These are phyloP conservation scores for Leishmania gerbilli DNA, from an alignment of 208 protist species.

Conservation along the genomic window DNA sequence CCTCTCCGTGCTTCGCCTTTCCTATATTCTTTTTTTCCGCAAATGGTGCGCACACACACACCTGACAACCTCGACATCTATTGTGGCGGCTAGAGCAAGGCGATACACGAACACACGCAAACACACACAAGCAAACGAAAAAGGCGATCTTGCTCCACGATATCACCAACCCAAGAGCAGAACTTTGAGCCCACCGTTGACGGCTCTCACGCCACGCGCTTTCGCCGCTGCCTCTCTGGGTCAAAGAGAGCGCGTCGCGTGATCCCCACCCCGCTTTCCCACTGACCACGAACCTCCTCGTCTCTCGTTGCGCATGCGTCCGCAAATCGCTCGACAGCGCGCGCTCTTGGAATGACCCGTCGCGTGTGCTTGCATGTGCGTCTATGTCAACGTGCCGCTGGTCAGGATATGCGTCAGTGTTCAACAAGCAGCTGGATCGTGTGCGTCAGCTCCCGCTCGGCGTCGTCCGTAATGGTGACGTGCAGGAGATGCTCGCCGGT, in stretches of 20 bases:
- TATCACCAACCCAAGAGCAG: not conserved
- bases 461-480: constrained; percentile 60
- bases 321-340: not conserved
- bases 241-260: not conserved
- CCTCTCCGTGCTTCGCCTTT: not conserved
- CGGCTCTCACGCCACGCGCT: not conserved
- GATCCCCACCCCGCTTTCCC: not conserved
- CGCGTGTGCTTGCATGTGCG: not conserved
- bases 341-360: not conserved
- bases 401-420: constrained; percentile 13
- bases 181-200: not conserved
- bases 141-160: not conserved
- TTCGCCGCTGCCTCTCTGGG: not conserved
- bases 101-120: not conserved
- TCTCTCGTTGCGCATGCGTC: not conserved
- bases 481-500: constrained; percentile 68
- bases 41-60: no score
- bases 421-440: constrained; percentile 54
- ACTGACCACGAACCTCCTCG: not conserved
- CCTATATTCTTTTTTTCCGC: not conserved
- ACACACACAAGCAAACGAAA: not conserved
- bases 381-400: not conserved
- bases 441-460: constrained; percentile 64
- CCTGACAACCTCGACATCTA: not conserved
- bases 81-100: not conserved